A percentile compares a stretch with the other conserved stretches of the same genome.
Evolutionary conservation across 495 filamentous ascomycete species (phyloP).

Genomic region (Talaromyces ruber): DNA sequence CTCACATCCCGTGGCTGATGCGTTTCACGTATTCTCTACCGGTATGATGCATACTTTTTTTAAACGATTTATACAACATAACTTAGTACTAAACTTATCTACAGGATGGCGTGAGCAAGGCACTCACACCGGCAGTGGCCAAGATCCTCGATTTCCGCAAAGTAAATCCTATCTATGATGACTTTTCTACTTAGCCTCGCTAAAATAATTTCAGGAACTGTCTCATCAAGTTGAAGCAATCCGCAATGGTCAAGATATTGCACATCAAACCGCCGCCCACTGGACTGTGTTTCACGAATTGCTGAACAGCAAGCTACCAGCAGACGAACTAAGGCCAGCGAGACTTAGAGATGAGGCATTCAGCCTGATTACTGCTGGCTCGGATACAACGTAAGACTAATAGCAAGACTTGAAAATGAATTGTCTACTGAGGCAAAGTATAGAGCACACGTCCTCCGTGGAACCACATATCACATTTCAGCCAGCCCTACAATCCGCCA

Average conservation of each 20-base stretch:
- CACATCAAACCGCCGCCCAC: constrained; percentile 4
- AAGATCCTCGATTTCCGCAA: neutral
- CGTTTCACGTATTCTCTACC: neutral
- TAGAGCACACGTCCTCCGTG: constrained; percentile 13
- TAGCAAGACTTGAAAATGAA: neutral
- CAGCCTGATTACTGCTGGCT: constrained; percentile 27
- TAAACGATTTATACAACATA: too few relatives aligned
- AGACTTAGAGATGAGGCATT: constrained; percentile 28
- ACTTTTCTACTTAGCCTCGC: neutral
- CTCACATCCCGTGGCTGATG: constrained; percentile 4
- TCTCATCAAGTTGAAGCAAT: neutral
- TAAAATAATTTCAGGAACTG: neutral
- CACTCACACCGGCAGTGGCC: neutral
- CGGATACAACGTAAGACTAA: constrained; percentile 21
- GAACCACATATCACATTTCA: constrained; percentile 15
- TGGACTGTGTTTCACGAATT: constrained; percentile 30
- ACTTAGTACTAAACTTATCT: neutral
- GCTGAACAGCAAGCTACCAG: constrained; percentile 17
- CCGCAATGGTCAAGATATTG: neutral
- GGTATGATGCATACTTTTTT: neutral
- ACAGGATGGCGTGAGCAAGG: neutral
- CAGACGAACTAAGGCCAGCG: constrained; percentile 12
- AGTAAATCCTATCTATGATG: neutral
- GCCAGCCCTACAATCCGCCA: constrained; percentile 13
- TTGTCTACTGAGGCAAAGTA: neutral